A percentile compares a stretch with the other conserved stretches of the same genome.
phyloP scores from a whole-genome alignment of 176 grass and related monocot genomes.

The Raddia guianensis region DNA sequence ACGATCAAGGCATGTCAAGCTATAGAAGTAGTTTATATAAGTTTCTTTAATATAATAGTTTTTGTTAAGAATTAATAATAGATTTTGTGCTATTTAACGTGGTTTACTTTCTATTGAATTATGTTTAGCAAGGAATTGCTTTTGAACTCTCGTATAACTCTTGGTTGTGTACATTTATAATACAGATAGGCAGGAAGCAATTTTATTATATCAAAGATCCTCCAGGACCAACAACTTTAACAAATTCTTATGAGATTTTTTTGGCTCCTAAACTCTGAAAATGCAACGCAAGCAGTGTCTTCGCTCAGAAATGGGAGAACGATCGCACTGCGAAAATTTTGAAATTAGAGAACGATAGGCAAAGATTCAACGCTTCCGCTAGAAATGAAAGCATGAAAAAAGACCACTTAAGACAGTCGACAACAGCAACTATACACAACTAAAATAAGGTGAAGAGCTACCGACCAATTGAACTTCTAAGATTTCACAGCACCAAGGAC shows the following conservation, averaged over 20 bases:
- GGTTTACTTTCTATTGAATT: no score
- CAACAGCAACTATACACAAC: slow-evolving; percentile 23
- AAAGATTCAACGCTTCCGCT: not conserved
- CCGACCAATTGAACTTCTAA: slow-evolving; percentile 28
- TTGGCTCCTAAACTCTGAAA: not conserved
- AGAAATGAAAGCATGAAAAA: not conserved
- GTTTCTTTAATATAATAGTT: no score
- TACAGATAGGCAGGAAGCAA: no score
- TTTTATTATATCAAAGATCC: no score
- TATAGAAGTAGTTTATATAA: no score
- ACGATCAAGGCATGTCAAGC: no score
- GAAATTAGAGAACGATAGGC: not conserved
- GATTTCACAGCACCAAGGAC: slow-evolving; percentile 55
- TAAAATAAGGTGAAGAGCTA: slow-evolving; percentile 6
- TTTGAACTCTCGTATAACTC: no score
- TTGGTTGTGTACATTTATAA: no score
- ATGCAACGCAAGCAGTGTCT: not conserved
- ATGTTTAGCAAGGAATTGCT: no score
- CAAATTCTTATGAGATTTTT: not conserved
- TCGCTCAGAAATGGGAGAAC: not conserved
- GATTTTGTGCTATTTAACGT: no score
- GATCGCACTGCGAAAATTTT: not conserved
- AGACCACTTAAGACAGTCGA: not conserved
- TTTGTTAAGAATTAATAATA: no score
- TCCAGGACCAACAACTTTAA: not conserved